Evolutionary conservation across 257 asterid species (phyloP).

Genomic region (Fraxinus quadrangulata): DNA sequence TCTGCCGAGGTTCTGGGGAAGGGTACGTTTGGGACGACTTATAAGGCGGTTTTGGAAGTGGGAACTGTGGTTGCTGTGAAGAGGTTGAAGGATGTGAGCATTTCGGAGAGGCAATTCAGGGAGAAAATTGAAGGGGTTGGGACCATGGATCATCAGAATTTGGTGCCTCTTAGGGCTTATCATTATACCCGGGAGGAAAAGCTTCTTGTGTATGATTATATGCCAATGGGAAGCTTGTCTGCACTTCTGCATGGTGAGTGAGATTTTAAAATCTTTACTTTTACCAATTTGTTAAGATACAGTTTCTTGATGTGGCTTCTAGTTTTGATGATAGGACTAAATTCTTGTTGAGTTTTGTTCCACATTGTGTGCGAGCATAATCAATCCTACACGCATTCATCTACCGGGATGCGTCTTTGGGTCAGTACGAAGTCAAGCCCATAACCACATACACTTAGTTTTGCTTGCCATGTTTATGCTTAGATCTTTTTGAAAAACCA

Average conservation of each 20-base stretch:
- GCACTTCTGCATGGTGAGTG: constrained; percentile 79
- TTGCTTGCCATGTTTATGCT: background rate
- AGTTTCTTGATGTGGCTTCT: constrained; percentile 6
- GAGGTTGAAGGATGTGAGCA: constrained; percentile 76
- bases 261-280: background rate
- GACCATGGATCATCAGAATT: constrained; percentile 68
- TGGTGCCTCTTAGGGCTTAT: constrained; percentile 85
- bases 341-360: background rate
- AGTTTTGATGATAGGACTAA: constrained; percentile 7
- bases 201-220: constrained; percentile 82
- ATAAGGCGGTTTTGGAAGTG: constrained; percentile 83
- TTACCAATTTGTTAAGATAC: background rate
- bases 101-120: constrained; percentile 62
- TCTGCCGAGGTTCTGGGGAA: constrained; percentile 71
- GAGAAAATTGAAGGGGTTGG: constrained; percentile 76
- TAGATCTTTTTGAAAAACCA: background rate
- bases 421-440: background rate
- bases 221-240: constrained; percentile 93
- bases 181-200: constrained; percentile 82
- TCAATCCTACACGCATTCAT: background rate
- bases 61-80: constrained; percentile 85
- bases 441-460: background rate
- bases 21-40: constrained; percentile 69
- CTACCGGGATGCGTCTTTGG: background rate
- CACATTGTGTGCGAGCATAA: background rate